Evolutionary conservation across 2,329 filamentous ascomycete genomes (phyloP).

Genomic region (Malbranchea zuffiana): DNA sequence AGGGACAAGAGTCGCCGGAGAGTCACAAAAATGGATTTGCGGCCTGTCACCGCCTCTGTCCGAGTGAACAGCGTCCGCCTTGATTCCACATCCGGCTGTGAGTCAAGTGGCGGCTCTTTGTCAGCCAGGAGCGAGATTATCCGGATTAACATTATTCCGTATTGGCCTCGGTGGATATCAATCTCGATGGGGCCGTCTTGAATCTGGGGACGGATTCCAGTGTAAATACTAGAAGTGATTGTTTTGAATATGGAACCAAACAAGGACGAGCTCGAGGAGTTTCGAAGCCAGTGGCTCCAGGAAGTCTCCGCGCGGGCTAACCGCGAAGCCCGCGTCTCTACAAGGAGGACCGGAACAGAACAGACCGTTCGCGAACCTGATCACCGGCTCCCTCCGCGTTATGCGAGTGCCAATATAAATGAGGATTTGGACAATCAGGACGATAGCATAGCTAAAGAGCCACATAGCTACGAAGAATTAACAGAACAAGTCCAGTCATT

Average conservation of each 20-base stretch:
- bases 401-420: slow-evolving; percentile 29
- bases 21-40: no score
- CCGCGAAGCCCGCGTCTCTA: slow-evolving; percentile 1
- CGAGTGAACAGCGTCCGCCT: no score
- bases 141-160: no score
- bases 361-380: slow-evolving; percentile 18
- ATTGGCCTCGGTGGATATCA: no score
- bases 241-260: slow-evolving; percentile 6
- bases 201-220: no score
- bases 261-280: slow-evolving; percentile 61
- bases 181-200: no score
- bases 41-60: no score
- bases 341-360: slow-evolving; percentile 11
- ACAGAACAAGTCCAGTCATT: slow-evolving; percentile 28
- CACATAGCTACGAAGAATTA: slow-evolving; percentile 18
- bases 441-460: neutral
- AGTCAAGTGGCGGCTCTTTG: no score
- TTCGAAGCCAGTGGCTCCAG: slow-evolving; percentile 74
- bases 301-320: slow-evolving; percentile 51
- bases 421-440: slow-evolving; percentile 25
- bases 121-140: no score
- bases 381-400: slow-evolving; percentile 30
- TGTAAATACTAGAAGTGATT: no score
- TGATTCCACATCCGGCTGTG: no score
- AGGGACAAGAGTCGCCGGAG: no score